Base-by-base conservation (phyloP, 2,329 filamentous ascomycete species). In the Alternaria sp. region DNA sequence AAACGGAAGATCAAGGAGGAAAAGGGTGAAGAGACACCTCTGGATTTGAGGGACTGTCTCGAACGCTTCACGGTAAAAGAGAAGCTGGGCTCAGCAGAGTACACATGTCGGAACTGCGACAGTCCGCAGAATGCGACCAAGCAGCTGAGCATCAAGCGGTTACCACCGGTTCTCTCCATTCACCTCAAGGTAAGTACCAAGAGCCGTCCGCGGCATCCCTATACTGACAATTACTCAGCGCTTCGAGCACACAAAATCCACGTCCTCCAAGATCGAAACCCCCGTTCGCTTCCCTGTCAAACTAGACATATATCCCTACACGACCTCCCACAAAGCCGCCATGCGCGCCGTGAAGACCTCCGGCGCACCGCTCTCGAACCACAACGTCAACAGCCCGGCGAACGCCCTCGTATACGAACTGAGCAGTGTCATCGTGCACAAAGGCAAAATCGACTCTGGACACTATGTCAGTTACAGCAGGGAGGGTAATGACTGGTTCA, bases 391-490 rank as follows among this genome's bases (percentile, higher is more conserved):
- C 63, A 65, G 74, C 53, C 64, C 73, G 7, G 54, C 74, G 33
- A 71, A 89, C 87, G 73, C 70, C 6, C 94, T 92, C 74, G 88
- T 91, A 6, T 98, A 97, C 78, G 93, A 97, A 70, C 87, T 98
- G 1, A 87, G 94, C 18, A 94, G 92, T 66, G 94, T 97, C 3
- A 91, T 98, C 21, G 94, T 97, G 43, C 95, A 98, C 75, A 92
- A 96, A 64, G 95, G 95, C 55, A 93, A 95, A 79, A 91, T 97
- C 61, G 94, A 97, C 73, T 94, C 93, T 1, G 95, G 94, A 15
- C 94, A 97, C 77, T 97, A 97, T 75, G 89, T 94, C 60, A 92
- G 91, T n/a, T 97, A 96, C 78, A 94, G 92, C 63, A 85, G 93
- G 50, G 91, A 95, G 63, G 92, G 90, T 5, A 91, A 92, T 59